Evolutionary conservation across 257 asterid genomes (phyloP).

Genomic region (Solanum etuberosum): DNA sequence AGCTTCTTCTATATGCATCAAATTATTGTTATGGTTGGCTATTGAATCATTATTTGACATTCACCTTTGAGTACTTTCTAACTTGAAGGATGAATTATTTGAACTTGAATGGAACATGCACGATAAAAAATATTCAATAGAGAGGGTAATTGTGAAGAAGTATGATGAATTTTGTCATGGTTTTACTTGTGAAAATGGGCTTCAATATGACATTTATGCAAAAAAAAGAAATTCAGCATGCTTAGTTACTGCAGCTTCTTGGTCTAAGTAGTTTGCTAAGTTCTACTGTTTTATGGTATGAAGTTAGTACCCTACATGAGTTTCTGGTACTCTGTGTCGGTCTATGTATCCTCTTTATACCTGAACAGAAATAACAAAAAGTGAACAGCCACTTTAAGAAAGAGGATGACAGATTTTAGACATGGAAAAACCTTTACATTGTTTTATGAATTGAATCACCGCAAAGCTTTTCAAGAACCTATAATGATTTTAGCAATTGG

Average conservation of each 20-base stretch:
- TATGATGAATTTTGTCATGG: neutral
- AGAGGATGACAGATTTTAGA: neutral
- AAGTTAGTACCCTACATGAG: neutral
- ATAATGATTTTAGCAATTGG: neutral
- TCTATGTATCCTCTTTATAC: neutral
- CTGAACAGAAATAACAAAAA: neutral
- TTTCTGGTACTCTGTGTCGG: neutral
- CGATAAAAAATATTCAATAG: neutral
- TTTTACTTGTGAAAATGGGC: neutral
- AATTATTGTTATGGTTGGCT: slow-evolving; percentile 50
- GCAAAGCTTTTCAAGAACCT: neutral
- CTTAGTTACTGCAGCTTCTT: neutral
- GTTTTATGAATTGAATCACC: neutral
- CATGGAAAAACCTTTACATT: neutral
- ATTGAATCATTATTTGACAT: slow-evolving; percentile 27
- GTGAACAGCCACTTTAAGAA: neutral
- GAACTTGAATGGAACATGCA: neutral
- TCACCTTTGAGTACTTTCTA: neutral
- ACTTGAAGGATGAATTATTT: neutral
- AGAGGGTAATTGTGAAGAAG: neutral
- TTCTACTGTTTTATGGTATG: neutral
- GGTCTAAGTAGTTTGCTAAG: neutral
- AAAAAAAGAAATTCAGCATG: neutral
- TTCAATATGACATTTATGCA: neutral
- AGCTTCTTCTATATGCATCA: slow-evolving; percentile 58